Conservation (phyloP, 352 stramenopile species). For the Globisporangium perplexum region DNA sequence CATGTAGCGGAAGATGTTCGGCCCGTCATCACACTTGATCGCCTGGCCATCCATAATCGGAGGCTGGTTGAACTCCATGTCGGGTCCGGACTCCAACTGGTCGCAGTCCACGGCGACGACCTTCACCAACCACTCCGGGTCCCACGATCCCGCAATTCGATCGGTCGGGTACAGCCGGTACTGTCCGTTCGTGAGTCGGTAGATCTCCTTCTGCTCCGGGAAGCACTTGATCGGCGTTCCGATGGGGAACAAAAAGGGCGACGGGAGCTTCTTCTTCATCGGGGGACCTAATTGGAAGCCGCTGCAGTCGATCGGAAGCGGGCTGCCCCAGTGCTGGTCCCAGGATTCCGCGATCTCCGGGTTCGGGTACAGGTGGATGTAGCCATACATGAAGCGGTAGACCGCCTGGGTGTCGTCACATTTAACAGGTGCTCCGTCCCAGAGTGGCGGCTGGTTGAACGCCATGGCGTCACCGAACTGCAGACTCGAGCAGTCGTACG, state of each 20-base stretch:
- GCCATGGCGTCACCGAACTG: slow-evolving; percentile 2
- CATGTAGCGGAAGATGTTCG: slow-evolving; percentile 12
- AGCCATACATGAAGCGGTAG: slow-evolving; percentile 9
- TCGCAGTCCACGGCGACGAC: slow-evolving; percentile 12
- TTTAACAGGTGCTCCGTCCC: slow-evolving; percentile 10
- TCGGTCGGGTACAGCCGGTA: slow-evolving; percentile 15
- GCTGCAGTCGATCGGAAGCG: slow-evolving; percentile 14
- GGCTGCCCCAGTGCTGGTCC: slow-evolving; percentile 12
- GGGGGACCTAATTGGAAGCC: slow-evolving; percentile 5
- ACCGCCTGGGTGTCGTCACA: slow-evolving; percentile 3
- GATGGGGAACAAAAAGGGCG: neutral
- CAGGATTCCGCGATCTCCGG: slow-evolving; percentile 7
- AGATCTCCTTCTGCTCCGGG: neutral
- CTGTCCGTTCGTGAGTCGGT: slow-evolving; percentile 5
- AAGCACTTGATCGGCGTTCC: slow-evolving; percentile 10
- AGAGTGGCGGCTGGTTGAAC: slow-evolving; percentile 7
- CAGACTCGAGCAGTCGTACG: slow-evolving; percentile 16
- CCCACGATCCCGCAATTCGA: slow-evolving; percentile 18
- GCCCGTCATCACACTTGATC: slow-evolving; percentile 8
- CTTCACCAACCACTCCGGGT: slow-evolving; percentile 5
- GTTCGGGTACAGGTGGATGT: slow-evolving; percentile 7
- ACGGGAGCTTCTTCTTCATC: neutral
- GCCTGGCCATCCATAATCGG: slow-evolving; percentile 13
- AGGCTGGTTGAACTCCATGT: slow-evolving; percentile 17
- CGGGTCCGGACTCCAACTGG: too few species aligned